Percentiles rank a stretch among this genome's conserved stretches.
Conservation (phyloP, 1,139 yeast genomes). For the Blastobotrys buckinghamii region DNA sequence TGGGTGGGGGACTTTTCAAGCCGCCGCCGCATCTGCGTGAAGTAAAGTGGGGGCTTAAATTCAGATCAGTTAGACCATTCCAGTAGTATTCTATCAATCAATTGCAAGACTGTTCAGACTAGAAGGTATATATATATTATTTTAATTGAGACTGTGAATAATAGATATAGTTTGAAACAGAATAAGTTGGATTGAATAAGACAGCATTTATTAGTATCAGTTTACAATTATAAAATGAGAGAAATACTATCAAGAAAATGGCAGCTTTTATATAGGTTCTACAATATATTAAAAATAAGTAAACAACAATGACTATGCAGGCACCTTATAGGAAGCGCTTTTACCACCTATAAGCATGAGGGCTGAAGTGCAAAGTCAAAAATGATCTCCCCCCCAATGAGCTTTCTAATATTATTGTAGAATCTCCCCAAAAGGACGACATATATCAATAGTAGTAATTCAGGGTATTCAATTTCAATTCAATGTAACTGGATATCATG, state of each 20-base stretch:
- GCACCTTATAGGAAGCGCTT: slow-evolving; percentile 7
- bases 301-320: slow-evolving; percentile 6
- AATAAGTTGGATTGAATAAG: too few relatives aligned
- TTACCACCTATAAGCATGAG: not conserved
- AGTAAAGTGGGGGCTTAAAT: too few relatives aligned
- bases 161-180: too few relatives aligned
- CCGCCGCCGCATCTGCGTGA: too few relatives aligned
- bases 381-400: slow-evolving; percentile 8
- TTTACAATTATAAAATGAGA: not conserved
- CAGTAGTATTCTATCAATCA: too few relatives aligned
- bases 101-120: too few relatives aligned
- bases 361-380: slow-evolving; percentile 13
- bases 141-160: too few relatives aligned
- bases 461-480: not conserved
- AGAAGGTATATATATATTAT: too few relatives aligned
- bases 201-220: too few relatives aligned
- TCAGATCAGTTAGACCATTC: too few relatives aligned
- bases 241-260: not conserved
- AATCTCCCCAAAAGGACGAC: not conserved
- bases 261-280: not conserved
- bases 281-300: not conserved
- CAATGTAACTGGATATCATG: too few relatives aligned
- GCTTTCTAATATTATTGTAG: not conserved
- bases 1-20: too few relatives aligned
- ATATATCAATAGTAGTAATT: not conserved